These are phyloP conservation scores for Anisodus tanguticus DNA, from an alignment of 257 asterid species.

Conservation along the genomic window DNA sequence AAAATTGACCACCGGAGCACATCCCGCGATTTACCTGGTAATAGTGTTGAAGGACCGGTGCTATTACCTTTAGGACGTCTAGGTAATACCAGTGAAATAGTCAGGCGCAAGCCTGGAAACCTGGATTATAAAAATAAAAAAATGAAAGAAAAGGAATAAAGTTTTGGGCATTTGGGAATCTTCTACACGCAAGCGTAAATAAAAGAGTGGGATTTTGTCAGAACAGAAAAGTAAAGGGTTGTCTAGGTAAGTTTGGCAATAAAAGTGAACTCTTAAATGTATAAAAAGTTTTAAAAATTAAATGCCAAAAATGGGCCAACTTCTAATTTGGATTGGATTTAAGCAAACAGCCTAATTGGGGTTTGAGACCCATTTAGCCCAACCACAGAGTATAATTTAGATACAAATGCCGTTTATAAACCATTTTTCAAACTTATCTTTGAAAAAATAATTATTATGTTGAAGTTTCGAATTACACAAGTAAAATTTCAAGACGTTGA, in stretches of 20 bases:
- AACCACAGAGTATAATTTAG: background rate
- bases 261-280: no score
- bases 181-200: background rate
- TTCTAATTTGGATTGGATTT: background rate
- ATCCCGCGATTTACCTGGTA: no score
- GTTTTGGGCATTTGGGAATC: background rate
- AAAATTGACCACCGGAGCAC: no score
- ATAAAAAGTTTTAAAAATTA: no score
- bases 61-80: no score
- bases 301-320: background rate
- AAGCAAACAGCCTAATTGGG: background rate
- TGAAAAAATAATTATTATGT: no score
- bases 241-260: slow-evolving; percentile 14
- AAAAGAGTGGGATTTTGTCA: background rate
- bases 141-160: background rate
- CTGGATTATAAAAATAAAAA: no score
- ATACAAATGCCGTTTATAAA: background rate
- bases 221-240: background rate
- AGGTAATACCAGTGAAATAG: no score
- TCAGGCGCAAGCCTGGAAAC: no score
- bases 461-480: no score
- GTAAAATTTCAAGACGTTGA: no score
- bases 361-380: background rate
- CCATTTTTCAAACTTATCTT: background rate
- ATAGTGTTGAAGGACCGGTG: no score